A percentile compares a stretch with the other conserved stretches of the same genome.
Evolutionary conservation across 2,329 filamentous ascomycete species (phyloP).

Genomic region (Tolypocladium tropicale): DNA sequence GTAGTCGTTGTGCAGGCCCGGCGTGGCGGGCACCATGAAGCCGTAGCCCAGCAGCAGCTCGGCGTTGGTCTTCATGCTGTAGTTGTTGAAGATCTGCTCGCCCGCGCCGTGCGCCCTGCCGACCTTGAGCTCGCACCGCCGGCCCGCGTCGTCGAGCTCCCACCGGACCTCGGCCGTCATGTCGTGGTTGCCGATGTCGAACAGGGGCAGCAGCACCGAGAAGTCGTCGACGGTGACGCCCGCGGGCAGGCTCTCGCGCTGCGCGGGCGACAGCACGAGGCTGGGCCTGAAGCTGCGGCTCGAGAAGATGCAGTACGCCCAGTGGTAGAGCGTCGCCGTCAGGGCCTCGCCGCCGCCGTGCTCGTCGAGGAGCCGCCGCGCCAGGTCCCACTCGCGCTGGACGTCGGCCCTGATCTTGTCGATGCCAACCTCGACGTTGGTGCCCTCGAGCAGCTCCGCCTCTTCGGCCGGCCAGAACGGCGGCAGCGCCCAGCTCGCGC

Average conservation of each 20-base stretch:
- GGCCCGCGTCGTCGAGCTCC: slow-evolving; percentile 33
- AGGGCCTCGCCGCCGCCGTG: slow-evolving; percentile 20
- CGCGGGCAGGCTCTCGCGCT: slow-evolving; percentile 16
- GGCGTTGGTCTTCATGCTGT: slow-evolving; percentile 64
- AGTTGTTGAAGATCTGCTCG: slow-evolving; percentile 58
- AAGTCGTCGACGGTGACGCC: slow-evolving; percentile 42
- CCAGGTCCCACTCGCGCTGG: slow-evolving; percentile 34
- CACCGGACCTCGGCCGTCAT: slow-evolving; percentile 50
- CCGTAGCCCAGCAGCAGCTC: slow-evolving; percentile 57
- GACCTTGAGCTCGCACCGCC: slow-evolving; percentile 32
- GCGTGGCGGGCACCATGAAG: slow-evolving; percentile 41
- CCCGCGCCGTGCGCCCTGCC: slow-evolving; percentile 35
- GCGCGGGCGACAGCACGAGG: slow-evolving; percentile 35
- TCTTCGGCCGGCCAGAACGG: slow-evolving; percentile 56
- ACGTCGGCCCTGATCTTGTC: slow-evolving; percentile 36
- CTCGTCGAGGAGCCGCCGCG: slow-evolving; percentile 23
- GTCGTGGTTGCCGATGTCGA: slow-evolving; percentile 64
- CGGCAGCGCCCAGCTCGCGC: slow-evolving; percentile 42
- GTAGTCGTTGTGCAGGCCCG: slow-evolving; percentile 48
- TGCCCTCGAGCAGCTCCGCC: slow-evolving; percentile 43
- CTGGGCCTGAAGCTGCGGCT: slow-evolving; percentile 55
- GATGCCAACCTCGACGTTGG: slow-evolving; percentile 39
- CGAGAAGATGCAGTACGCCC: slow-evolving; percentile 55
- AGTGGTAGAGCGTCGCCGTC: slow-evolving; percentile 44
- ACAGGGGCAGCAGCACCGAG: slow-evolving; percentile 57